A percentile compares a stretch with the other conserved stretches of the same genome.
Evolutionary conservation across 192 early-diverging fungal species (phyloP).

Genomic region (Coemansia sp.): DNA sequence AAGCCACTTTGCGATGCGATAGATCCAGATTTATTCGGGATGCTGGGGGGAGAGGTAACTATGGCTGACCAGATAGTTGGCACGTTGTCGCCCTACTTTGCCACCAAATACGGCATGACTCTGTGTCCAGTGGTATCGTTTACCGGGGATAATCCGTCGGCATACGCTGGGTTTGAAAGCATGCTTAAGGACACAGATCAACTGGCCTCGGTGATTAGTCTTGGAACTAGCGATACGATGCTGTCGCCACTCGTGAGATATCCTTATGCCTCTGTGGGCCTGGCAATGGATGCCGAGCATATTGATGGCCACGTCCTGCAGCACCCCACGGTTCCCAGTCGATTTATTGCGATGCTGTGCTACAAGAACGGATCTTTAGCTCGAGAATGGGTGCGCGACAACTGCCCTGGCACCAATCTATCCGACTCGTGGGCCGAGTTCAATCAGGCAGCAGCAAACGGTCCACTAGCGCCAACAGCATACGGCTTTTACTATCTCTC

Average conservation of each 20-base stretch:
- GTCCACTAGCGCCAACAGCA: conserved; percentile 18
- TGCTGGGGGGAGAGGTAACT: conserved; percentile 51
- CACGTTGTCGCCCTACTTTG: conserved; percentile 60
- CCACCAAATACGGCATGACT: conserved; percentile 62
- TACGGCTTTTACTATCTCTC: conserved; percentile 74
- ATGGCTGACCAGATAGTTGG: conserved; percentile 52
- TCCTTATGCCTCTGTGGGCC: conserved; percentile 9
- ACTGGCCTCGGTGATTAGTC: conserved; percentile 59
- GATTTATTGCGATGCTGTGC: conserved; percentile 75
- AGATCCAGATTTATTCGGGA: conserved; percentile 27
- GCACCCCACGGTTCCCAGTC: conserved; percentile 61
- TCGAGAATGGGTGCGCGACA: conserved; percentile 65
- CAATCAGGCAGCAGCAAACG: conserved; percentile 24
- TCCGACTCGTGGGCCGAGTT: conserved; percentile 61
- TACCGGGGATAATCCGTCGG: conserved; percentile 75
- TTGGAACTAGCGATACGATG: conserved; percentile 82
- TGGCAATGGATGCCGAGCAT: conserved; percentile 2
- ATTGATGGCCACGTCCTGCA: conserved; percentile 57
- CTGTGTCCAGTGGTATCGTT: conserved; percentile 65
- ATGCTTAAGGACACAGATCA: conserved; percentile 50
- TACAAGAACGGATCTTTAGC: conserved; percentile 88
- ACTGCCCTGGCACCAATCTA: conserved; percentile 26
- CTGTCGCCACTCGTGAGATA: conserved; percentile 55
- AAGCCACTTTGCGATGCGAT: conserved; percentile 16
- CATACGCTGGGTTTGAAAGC: conserved; percentile 54